Evolutionary conservation across 352 stramenopile species (phyloP), one percentile per base, ranked within the genome.

Genomic region (Pythium rhizo-oryzae): DNA sequence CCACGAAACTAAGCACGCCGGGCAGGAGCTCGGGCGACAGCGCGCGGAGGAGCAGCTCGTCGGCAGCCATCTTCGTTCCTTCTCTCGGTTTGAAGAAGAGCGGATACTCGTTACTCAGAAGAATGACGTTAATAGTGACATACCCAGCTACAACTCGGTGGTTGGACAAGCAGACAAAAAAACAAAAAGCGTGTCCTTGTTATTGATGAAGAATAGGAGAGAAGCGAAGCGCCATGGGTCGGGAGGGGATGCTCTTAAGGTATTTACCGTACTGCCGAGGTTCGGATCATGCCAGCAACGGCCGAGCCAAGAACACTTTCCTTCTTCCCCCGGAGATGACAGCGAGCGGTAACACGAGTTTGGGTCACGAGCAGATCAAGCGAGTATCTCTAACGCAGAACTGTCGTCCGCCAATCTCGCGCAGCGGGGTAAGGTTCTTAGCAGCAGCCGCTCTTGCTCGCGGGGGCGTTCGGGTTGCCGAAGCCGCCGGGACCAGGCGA

Each of bases 401-500:
- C 47, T 15, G 43, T 54, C 41, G 25, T 37, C n/a, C 21, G 51
- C 25, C 23, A 28, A 56, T 49, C n/a, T 61, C n/a, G 41, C 18
- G 55, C 8, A 35, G 16, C 9, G 39, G 8, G 9, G 39, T 3
- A 46, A 25, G 18, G 6, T 21, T 51, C 41, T 90, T 92, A 95
- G 76, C 87, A 95, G 75, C 87, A 95, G 61, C 87, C 87, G 47
- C 74, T 76, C 64, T 89, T 79, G 62, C 78, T 91, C 37, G 79
- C 78, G 4, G 85, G 77, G 65, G 84, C 84, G 59, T 81, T 91
- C 66, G 83, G 74, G 78, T 90, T 91, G 58, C 87, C 87, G 69
- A 93, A 95, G 43, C 87, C 87, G 8, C 84, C 85, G 43, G 85
- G 87, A 12, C 84, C 85, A 16, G 84, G 82, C 25, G 85, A 92